These are phyloP conservation scores for Phialophora tarda DNA, from an alignment of 2,329 filamentous ascomycete genomes.

Conservation along the genomic window DNA sequence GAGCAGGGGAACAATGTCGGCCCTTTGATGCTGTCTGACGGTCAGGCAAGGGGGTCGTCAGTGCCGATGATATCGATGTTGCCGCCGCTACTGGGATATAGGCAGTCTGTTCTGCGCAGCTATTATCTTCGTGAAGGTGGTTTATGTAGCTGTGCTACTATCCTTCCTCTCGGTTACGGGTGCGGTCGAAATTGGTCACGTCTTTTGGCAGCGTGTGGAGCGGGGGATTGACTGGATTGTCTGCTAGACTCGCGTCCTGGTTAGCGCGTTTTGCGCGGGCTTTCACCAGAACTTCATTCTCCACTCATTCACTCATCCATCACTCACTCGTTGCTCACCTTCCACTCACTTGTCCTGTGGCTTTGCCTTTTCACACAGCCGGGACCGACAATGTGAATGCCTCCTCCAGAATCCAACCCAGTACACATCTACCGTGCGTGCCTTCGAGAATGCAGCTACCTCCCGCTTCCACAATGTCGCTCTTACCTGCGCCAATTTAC, in stretches of 20 bases:
- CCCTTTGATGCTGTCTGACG: background rate
- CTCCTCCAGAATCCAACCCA: conserved; percentile 36
- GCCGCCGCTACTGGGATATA: background rate
- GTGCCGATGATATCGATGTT: background rate
- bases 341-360: background rate
- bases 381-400: conserved; percentile 18
- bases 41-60: background rate
- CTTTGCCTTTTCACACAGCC: conserved; percentile 1
- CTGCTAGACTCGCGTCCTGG: background rate
- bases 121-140: background rate
- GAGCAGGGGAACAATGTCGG: background rate
- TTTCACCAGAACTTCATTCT: background rate
- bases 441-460: conserved; percentile 64
- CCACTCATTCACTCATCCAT: background rate
- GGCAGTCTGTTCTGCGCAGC: background rate
- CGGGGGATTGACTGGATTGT: conserved; percentile 4
- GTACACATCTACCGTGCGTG: conserved; percentile 61
- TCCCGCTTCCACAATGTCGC: conserved; percentile 63
- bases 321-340: background rate
- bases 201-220: conserved; percentile 4
- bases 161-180: background rate
- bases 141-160: background rate
- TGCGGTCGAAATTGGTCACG: conserved; percentile 12
- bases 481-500: conserved; percentile 57
- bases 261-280: conserved; percentile 19